Conservation (phyloP, 2,329 filamentous ascomycete species). For the Zasmidium citrigriseum region DNA sequence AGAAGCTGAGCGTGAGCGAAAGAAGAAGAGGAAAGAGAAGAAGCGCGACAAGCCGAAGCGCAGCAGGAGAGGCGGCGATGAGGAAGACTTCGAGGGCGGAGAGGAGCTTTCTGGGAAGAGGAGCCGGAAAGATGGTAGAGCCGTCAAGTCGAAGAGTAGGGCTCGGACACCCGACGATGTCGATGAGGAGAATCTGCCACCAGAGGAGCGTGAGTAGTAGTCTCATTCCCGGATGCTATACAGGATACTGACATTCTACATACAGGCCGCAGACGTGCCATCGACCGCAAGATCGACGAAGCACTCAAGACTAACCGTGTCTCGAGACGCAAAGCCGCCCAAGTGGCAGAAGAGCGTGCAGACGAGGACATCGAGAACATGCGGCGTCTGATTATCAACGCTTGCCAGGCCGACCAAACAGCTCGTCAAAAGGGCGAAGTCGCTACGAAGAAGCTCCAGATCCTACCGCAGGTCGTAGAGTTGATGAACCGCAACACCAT, state of each 20-base stretch:
- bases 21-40: slow-evolving; percentile 29
- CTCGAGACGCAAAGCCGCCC: slow-evolving; percentile 78
- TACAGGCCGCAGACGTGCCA: slow-evolving; percentile 70
- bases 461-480: slow-evolving; percentile 85
- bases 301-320: slow-evolving; percentile 82
- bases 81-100: slow-evolving; percentile 36
- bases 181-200: slow-evolving; percentile 76
- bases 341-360: slow-evolving; percentile 86
- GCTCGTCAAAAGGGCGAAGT: slow-evolving; percentile 78
- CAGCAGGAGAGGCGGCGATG: slow-evolving; percentile 18
- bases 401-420: slow-evolving; percentile 81
- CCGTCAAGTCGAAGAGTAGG: slow-evolving; percentile 48
- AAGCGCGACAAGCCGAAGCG: slow-evolving; percentile 27
- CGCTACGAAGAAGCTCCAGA: slow-evolving; percentile 88
- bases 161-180: slow-evolving; percentile 55
- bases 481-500: slow-evolving; percentile 88
- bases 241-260: slow-evolving; percentile 17
- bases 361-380: slow-evolving; percentile 88
- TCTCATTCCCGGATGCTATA: slow-evolving; percentile 8
- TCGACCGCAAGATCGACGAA: slow-evolving; percentile 85
- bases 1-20: slow-evolving; percentile 61
- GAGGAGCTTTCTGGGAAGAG: slow-evolving; percentile 58
- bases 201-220: slow-evolving; percentile 70
- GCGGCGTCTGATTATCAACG: slow-evolving; percentile 85
- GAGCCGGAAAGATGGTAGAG: slow-evolving; percentile 51